phyloP scores from a whole-genome alignment of 306 rosid genomes.

The Hylodesmum podocarpum region DNA sequence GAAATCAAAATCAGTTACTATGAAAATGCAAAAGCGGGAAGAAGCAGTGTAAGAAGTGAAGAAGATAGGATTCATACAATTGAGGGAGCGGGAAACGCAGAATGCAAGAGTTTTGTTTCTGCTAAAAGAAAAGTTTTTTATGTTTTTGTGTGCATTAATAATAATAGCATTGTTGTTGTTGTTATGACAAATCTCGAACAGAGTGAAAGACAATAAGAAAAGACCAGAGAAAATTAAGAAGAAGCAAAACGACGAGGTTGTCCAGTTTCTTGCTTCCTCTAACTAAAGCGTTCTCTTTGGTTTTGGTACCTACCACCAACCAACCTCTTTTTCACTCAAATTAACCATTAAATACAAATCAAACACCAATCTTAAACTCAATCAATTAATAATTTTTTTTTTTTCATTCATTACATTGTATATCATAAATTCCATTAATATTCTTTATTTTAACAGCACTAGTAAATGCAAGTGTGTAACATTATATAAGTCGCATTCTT shows the following conservation, averaged over 20 bases:
- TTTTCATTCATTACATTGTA: background rate
- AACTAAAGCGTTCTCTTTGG: constrained; percentile 41
- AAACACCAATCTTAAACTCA: background rate
- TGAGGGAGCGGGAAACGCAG: constrained; percentile 71
- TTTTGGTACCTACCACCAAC: constrained; percentile 26
- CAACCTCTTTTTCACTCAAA: constrained; percentile 19
- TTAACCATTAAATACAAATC: background rate
- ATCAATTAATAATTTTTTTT: background rate
- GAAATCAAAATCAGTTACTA: constrained; percentile 4
- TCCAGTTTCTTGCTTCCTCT: constrained; percentile 50
- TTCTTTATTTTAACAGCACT: too few relatives aligned
- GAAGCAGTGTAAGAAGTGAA: constrained; percentile 27
- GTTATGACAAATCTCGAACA: constrained; percentile 43
- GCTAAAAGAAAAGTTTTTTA: constrained; percentile 10
- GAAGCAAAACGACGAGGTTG: constrained; percentile 76
- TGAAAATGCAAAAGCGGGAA: constrained; percentile 24
- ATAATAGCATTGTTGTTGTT: background rate
- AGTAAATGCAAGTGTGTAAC: too few relatives aligned
- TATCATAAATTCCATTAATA: too few relatives aligned
- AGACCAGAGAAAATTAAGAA: constrained; percentile 41
- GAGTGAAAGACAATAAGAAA: constrained; percentile 57
- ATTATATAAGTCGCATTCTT: too few relatives aligned
- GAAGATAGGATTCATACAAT: constrained; percentile 30
- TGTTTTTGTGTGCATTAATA: background rate
- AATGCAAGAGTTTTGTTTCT: constrained; percentile 36